Base-by-base conservation (phyloP, 768 basidiomycete genomes). In the Termitomyces sp. region DNA sequence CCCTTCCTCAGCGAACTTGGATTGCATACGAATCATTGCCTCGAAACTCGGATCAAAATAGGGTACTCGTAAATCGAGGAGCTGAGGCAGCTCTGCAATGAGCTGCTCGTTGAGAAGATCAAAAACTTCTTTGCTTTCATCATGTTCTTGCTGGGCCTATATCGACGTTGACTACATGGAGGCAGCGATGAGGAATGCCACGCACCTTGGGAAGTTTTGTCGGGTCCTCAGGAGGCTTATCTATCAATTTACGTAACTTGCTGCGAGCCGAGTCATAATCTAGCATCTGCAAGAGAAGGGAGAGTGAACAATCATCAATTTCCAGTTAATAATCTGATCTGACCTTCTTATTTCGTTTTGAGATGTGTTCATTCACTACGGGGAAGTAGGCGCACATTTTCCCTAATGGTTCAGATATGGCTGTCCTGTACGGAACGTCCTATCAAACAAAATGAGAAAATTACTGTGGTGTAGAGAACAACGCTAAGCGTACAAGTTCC, bases 11-110 rank as follows among this genome's bases (percentile, higher is more conserved):
- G 96, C 95, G 69, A 98, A 98, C 68, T 95, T 95, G 68, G 91
- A 85, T 69, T 99, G 97, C 86, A 97, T 92, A 33, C 97, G 84
- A 63, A 95, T 94, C 96, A 98, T 98, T 48, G 96, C 93, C 75
- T 98, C 97, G 70, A 98, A 98, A 65, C 91, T 95, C 5, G 97
- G 97, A 72, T 98, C 97, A 63, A 98, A 95, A 80, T 93, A 99
- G 0, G 97, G 97, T 27, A 99, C 91, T 41, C 97, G 91, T 20
- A 98, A 85, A 67, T 98, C 95, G 52, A 98, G 83, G 44, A 99
- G 76, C 65, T 95, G 87, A 0, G 97, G 97, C 16, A 99, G 79
- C 66, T 98, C 97, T 30, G 79, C 74, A 64, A 96, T 89, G 67
- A 98, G 85, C 66, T 98, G 94, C 42, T 91, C 86, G 70, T 99